Conservation (phyloP, 2,329 filamentous ascomycete species). For the Phyllosticta paracitricarpa region DNA sequence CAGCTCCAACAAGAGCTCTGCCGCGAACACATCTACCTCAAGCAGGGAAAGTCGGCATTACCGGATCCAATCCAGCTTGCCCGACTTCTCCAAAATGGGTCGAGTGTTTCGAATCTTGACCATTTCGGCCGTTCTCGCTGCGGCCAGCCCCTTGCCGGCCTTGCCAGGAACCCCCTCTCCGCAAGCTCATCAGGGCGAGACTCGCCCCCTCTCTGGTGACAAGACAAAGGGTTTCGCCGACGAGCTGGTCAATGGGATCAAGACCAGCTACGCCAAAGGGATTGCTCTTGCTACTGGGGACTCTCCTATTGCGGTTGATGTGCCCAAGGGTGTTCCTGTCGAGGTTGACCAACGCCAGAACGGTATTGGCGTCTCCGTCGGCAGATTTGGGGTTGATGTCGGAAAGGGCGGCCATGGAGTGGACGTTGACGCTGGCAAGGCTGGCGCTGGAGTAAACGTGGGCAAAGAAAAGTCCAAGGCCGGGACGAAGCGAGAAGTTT, state of each 20-base stretch:
- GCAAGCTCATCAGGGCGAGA: background rate
- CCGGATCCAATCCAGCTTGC: background rate
- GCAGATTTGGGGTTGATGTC: background rate
- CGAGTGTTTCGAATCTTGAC: background rate
- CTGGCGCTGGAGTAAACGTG: background rate
- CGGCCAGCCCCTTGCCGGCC: background rate
- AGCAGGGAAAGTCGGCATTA: background rate
- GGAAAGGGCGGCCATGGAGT: background rate
- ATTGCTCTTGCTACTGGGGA: background rate
- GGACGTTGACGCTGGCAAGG: background rate
- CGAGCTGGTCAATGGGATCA: background rate
- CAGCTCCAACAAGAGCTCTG: background rate
- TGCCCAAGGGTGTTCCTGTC: background rate
- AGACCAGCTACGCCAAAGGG: background rate
- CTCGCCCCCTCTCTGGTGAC: background rate
- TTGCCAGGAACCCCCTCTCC: background rate
- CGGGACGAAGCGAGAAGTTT: background rate
- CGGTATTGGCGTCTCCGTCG: background rate
- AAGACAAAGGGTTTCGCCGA: background rate
- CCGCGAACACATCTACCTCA: background rate
- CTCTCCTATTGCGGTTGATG: background rate
- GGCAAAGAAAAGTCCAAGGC: background rate
- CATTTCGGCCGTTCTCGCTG: background rate
- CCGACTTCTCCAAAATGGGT: background rate
- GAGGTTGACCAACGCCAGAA: background rate